Base-by-base conservation (phyloP, 2,329 filamentous ascomycete species). In the Alternaria conjuncta region DNA sequence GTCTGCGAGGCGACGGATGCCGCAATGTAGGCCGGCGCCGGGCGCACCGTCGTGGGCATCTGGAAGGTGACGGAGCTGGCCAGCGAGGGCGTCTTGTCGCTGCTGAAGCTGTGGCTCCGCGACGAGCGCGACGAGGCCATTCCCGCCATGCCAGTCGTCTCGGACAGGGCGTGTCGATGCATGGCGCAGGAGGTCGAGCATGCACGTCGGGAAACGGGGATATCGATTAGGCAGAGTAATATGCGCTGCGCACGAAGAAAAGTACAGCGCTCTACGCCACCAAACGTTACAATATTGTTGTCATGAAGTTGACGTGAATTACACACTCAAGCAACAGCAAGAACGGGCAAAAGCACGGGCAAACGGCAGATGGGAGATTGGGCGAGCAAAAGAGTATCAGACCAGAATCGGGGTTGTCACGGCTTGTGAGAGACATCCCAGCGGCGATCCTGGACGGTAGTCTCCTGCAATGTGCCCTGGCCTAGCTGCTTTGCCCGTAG, bases 1-100 rank as follows among this genome's bases (percentile, higher is more conserved):
- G 97, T 95, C 78, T 97, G 93, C 18, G 93, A 94, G 55, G 95
- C 96, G 62, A 95, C 93, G 49, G 93, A 91, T 30, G 89, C 86
- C 50, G 95, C 94, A 74, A 99, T 94, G 81, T 96, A 99, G 18
- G 90, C 92, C 28, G 96, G 90, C 69, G 91, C 85, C 10, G 95
- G 96, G 49, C 89, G 89, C 61, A 95, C 86, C 54, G 84, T 84
- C 32, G 87, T 78, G 18, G 93, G 91, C 56, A 92, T 91, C 86
- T 86, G 74, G 84, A 83, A 78, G 81, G 83, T 73, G 58, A 72
- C 70, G 57, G 76, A 76, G 66, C 73, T 86, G 83, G 86, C 84
- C 66, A 86, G 82, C 6, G 90, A 92, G 23, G 89, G 88, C 3
- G 61, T 26, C 64, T 87, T 83, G 78, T 93, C 91, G 83, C 90